Percentiles rank a stretch among this genome's conserved stretches.
Conservation (phyloP, 192 early-diverging fungal genomes). For the Coemansia sp. region DNA sequence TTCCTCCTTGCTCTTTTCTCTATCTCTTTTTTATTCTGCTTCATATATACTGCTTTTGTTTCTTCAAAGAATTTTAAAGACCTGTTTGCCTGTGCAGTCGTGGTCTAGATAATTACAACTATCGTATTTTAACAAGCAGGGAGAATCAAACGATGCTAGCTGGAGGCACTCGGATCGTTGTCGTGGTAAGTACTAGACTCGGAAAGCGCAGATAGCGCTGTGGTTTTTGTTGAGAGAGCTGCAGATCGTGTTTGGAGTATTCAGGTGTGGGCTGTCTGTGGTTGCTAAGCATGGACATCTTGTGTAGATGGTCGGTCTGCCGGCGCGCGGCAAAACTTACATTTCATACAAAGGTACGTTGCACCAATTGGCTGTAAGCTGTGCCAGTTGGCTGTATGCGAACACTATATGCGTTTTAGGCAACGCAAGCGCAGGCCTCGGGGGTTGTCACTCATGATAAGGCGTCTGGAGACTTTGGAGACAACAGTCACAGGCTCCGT, state of each 20-base stretch:
- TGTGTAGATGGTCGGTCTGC: constrained; percentile 82
- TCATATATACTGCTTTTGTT: not conserved
- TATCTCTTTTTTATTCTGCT: not conserved
- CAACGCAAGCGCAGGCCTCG: not conserved
- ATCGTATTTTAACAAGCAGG: not conserved
- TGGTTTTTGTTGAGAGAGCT: not conserved
- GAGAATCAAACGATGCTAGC: constrained; percentile 38
- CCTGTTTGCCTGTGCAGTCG: not conserved
- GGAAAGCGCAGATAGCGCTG: not conserved
- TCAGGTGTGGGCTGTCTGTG: not conserved
- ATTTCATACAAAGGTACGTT: constrained; percentile 80
- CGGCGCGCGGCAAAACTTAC: constrained; percentile 96
- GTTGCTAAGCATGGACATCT: too few species aligned
- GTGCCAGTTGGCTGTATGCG: too few species aligned
- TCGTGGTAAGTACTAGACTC: constrained; percentile 39
- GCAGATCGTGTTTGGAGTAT: not conserved
- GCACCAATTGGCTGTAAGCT: not conserved
- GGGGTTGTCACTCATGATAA: not conserved
- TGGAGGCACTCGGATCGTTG: constrained; percentile 53
- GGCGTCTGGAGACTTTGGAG: not conserved
- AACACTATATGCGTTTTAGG: not conserved
- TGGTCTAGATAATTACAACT: not conserved
- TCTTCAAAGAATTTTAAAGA: not conserved
- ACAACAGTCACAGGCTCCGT: constrained; percentile 8
- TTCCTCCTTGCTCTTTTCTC: not conserved